Base-by-base conservation (phyloP, 176 grass and related monocot genomes). In the Zoysia japonica region DNA sequence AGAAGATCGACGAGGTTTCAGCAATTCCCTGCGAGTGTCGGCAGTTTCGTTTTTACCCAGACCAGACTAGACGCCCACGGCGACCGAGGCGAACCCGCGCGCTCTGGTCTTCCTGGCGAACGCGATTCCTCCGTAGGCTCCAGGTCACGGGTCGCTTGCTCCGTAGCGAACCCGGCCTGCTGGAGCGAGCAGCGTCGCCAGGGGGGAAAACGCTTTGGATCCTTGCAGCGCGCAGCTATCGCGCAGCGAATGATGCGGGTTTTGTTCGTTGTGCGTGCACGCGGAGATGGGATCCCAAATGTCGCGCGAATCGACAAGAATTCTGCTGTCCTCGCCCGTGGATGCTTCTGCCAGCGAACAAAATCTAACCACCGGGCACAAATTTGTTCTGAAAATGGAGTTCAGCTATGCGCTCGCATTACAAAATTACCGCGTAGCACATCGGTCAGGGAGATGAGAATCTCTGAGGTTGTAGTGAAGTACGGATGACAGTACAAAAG, bases 141-240 rank as follows among this genome's bases (percentile, higher is more conserved):
- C 86, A 64, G 56, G 47, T 85, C 87, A 89, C 82, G 87, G 87
- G 87, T 19, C 43, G 20, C 76, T 71, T 47, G 87, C 55, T 47
- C 46, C 53, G 43, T 9, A 71, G 75, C 76, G 36, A 62, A 2
- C 13, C 4, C 38, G 9, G 3, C 40, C 38, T 72, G 60, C 38
- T 72, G 60, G 35, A 66, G 60, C 59, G 35, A n/a, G 19, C n/a
- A n/a, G 4, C 53, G 28, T 36, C 46, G n/a, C 5, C n/a, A 48
- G 28, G 28, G 28, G 28, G 28, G 28, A 28, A 28, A 28, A 28
- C 28, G 28, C 28, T 53, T 69, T 74, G 76, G 75, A 79, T 64
- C 49, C 50, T 86, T 75, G 62, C 43, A 13, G 47, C 0, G 17
- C 6, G 0, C 2, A 11, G 19, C 57, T 28, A 63, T 4, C 72